Base-by-base conservation (phyloP, 2,329 filamentous ascomycete species). In the Gaeumannomyces tritici region DNA sequence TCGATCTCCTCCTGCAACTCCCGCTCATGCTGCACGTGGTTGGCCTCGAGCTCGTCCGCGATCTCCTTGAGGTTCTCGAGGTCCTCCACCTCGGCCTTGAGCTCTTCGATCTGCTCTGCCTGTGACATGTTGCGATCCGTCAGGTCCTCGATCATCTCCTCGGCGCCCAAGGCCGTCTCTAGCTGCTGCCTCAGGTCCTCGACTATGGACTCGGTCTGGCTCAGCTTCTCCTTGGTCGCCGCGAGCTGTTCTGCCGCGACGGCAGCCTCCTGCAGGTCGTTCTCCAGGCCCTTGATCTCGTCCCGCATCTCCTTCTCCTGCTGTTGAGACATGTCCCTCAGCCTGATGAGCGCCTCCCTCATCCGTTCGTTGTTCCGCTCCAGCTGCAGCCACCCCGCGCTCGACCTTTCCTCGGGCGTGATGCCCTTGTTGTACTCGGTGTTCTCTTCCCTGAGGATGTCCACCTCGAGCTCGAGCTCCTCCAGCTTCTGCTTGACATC, bases 1-100 rank as follows among this genome's bases (percentile, higher is more conserved):
- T 97, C 93, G 62, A 98, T 84, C 69, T 97, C 93, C 69, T 96
- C 90, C 72, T 96, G 92, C 75, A 99, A 84, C 72, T 98, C 93
- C 73, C 93, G 96, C 72, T 96, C 91, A 47, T 92, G 90, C 71
- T 97, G 92, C 4, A 95, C 85, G 70, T 97, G 93, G 71, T 96
- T 96, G 69, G 91, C 84, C 72, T 97, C 93, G 4, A 99, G 85
- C 74, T 99, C 95, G 70, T 98, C 93, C 68, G 91, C 96, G 68
- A 98, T 86, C 71, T 99, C 93, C 72, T 92, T 93, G 61, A 98
- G 77, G 64, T 85, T 91, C 73, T 97, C 91, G 13, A 98, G 82
- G 66, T 98, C 93, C 65, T 93, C 89, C 64, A 98, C 89, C 9
- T 89, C 86, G 24, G 86, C 86, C 69, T 89, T 89, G 61, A 97